Evolutionary conservation across 2,329 filamentous ascomycete genomes (phyloP).

Genomic region (Talaromyces sp.): DNA sequence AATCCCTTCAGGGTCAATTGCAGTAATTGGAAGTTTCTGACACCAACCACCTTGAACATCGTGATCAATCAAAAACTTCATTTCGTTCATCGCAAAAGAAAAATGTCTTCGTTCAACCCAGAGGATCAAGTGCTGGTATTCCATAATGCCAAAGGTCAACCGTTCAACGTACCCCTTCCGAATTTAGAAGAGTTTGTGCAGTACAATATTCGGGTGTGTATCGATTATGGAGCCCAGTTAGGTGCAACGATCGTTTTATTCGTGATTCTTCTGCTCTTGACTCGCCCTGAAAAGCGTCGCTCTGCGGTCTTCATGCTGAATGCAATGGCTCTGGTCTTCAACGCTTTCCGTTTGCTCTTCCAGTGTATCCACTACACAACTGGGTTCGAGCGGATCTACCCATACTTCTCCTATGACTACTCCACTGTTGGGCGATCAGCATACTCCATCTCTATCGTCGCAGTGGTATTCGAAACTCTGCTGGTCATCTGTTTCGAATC

Average conservation of each 20-base stretch:
- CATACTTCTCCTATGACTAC: conserved; percentile 59
- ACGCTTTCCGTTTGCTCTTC: conserved; percentile 57
- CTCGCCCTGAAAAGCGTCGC: conserved; percentile 64
- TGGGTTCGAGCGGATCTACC: conserved; percentile 64
- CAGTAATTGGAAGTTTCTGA: background rate
- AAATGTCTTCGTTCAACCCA: conserved; percentile 16
- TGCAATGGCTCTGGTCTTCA: conserved; percentile 60
- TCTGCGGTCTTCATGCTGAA: conserved; percentile 70
- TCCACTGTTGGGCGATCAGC: conserved; percentile 50
- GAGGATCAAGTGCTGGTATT: conserved; percentile 52
- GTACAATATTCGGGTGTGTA: conserved; percentile 53
- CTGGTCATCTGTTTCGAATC: conserved; percentile 59
- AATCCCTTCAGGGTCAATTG: background rate
- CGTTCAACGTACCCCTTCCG: conserved; percentile 45
- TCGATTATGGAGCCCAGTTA: conserved; percentile 72
- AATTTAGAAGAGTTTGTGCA: conserved; percentile 50
- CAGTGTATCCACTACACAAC: conserved; percentile 61
- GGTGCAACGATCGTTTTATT: conserved; percentile 69
- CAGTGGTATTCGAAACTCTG: conserved; percentile 54
- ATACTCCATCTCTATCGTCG: conserved; percentile 52
- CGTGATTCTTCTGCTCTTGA: conserved; percentile 67
- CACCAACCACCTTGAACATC: background rate
- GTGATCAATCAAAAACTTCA: background rate
- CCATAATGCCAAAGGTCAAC: conserved; percentile 46
- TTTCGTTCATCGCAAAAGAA: background rate